A percentile compares a stretch with the other conserved stretches of the same genome.
Conservation (phyloP, 352 stramenopile genomes). For the Pythium chondricola region DNA sequence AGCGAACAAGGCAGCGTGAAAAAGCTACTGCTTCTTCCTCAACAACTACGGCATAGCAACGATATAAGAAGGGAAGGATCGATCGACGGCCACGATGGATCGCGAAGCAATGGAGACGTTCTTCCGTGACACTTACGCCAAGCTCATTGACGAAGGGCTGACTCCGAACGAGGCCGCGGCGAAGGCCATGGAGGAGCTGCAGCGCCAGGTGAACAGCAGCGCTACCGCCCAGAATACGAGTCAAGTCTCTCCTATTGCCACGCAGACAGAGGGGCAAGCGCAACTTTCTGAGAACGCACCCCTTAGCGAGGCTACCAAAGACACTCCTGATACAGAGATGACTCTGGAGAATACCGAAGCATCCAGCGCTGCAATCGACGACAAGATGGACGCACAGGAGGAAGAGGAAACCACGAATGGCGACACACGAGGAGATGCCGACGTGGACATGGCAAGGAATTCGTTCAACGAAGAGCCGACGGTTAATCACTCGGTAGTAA, state of each 20-base stretch:
- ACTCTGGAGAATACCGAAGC: neutral
- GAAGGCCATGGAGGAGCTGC: conserved; percentile 41
- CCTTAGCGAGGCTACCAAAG: too few relatives aligned
- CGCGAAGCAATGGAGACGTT: conserved; percentile 16
- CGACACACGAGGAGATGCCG: neutral
- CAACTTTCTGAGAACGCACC: too few relatives aligned
- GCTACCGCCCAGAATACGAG: neutral
- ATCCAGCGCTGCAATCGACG: neutral
- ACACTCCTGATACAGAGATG: neutral
- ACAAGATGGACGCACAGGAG: neutral
- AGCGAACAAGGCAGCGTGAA: too few relatives aligned
- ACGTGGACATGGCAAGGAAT: conserved; percentile 45
- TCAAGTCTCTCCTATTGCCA: too few relatives aligned
- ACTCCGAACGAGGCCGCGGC: conserved; percentile 59
- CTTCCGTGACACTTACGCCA: conserved; percentile 50
- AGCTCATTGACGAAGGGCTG: conserved; percentile 40
- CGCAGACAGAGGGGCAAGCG: too few relatives aligned
- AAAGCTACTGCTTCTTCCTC: too few relatives aligned
- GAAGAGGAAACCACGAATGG: conserved; percentile 5
- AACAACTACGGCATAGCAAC: too few relatives aligned
- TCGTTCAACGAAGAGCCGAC: conserved; percentile 15
- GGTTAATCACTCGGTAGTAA: neutral
- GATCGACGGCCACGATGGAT: conserved; percentile 17
- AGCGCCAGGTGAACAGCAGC: conserved; percentile 19
- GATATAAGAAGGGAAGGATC: too few relatives aligned